phyloP scores from a whole-genome alignment of 1,139 yeast genomes.

The Eremothecium coryli region DNA sequence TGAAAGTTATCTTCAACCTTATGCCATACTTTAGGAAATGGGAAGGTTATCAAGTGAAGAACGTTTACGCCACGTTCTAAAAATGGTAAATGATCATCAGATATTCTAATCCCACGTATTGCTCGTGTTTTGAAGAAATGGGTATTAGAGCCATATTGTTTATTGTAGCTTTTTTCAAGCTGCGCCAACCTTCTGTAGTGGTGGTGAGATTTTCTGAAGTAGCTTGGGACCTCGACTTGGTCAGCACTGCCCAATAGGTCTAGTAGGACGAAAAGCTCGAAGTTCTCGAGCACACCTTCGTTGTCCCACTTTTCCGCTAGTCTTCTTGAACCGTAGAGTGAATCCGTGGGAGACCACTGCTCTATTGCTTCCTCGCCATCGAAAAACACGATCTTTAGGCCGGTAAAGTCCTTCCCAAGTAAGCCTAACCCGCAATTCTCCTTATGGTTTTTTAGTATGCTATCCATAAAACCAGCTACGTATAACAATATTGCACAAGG shows the following conservation, averaged over 20 bases:
- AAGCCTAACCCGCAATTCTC: conserved; percentile 5
- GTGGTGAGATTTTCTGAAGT: conserved; percentile 36
- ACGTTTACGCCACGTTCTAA: conserved; percentile 38
- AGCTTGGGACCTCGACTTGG: conserved; percentile 34
- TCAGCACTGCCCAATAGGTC: conserved; percentile 41
- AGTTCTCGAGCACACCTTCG: conserved; percentile 18
- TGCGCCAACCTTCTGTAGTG: conserved; percentile 33
- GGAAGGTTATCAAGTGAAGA: conserved; percentile 42
- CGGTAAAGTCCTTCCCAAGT: conserved; percentile 24
- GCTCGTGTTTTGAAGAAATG: conserved; percentile 11
- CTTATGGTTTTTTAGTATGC: conserved; percentile 9
- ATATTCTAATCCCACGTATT: conserved; percentile 29
- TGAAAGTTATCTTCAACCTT: conserved; percentile 32
- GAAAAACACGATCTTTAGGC: conserved; percentile 43
- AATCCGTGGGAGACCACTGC: conserved; percentile 42
- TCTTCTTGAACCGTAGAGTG: conserved; percentile 47
- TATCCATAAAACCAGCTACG: conserved; percentile 32
- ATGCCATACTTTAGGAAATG: conserved; percentile 47
- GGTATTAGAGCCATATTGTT: conserved; percentile 17
- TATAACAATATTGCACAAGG: conserved; percentile 46
- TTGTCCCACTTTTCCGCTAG: conserved; percentile 36
- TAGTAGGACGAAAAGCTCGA: conserved; percentile 39
- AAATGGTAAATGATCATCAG: conserved; percentile 50
- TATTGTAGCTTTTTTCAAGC: conserved; percentile 24
- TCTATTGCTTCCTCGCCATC: conserved; percentile 53